Base-by-base conservation (phyloP, 129 eudicot species). In the Escallonia herrerae region DNA sequence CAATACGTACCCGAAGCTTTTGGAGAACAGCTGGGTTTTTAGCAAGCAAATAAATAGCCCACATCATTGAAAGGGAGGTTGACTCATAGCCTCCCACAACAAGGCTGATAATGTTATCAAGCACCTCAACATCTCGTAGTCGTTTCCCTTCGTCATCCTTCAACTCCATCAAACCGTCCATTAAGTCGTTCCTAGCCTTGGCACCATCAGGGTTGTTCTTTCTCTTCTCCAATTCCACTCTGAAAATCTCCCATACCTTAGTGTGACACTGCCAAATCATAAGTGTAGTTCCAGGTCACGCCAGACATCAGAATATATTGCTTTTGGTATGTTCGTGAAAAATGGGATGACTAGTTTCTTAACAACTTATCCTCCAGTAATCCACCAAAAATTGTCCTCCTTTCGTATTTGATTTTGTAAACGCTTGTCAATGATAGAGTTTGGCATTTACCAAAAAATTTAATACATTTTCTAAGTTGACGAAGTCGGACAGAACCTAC, bases 21-120 rank as follows among this genome's bases (percentile, higher is more conserved):
- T 76, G 65, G 57, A 83, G 84, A 72, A 79, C 84, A 38, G 40
- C 5, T 5, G 84, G 88, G 11, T 69, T 68, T 63, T 75, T 79
- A 48, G 88, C 79, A 33, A 83, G 82, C 56, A 63, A 69, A 65
- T 79, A 83, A 12, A 83, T 44, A 69, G 80, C 75, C 84, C 79
- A 83, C 48, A 62, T 79, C 2, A 75, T 73, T 2, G 80, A 54
- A 8, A 68, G 47, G 37, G 81, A 47, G 56, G 72, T 83, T 22
- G 82, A 38, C 38, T 56, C 70, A 57, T 75, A 76, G 43, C 75
- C 82, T 39, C 63, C 79, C 15, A 71, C 58, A 14, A 75, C 56
- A 44, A 74, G 65, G 63, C 56, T 54, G 11, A 75, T 55, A 43
- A 83, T 79, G 56, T 79, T 79, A 64, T 83, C 84, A 22, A 83